phyloP scores from a whole-genome alignment of 2,329 filamentous ascomycete species.

The Thelonectria olida region DNA sequence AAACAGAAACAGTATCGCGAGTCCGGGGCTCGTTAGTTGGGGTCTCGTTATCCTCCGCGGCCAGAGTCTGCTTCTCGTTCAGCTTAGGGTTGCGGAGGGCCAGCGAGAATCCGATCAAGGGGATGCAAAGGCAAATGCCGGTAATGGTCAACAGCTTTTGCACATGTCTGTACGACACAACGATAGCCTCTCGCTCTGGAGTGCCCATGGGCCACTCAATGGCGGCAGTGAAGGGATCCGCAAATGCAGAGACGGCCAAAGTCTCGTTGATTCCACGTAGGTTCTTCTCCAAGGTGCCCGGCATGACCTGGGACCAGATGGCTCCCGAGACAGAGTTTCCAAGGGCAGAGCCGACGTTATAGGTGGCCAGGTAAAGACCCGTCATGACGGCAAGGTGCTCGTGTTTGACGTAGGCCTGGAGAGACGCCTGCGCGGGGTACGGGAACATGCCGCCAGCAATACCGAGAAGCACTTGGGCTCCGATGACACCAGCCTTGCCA shows the following conservation, averaged over 20 bases:
- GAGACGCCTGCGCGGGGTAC: slow-evolving; percentile 57
- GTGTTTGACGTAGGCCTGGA: slow-evolving; percentile 54
- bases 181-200: slow-evolving; percentile 53
- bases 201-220: slow-evolving; percentile 52
- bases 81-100: slow-evolving; percentile 57
- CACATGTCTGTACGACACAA: slow-evolving; percentile 56
- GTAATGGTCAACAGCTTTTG: slow-evolving; percentile 58
- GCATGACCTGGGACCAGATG: slow-evolving; percentile 69
- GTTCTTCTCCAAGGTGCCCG: slow-evolving; percentile 52
- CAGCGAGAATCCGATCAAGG: slow-evolving; percentile 55
- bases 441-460: slow-evolving; percentile 71
- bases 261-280: slow-evolving; percentile 48
- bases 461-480: slow-evolving; percentile 69
- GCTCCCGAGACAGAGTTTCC: slow-evolving; percentile 69
- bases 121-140: slow-evolving; percentile 59
- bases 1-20: too few relatives aligned
- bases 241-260: slow-evolving; percentile 47
- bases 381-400: slow-evolving; percentile 71
- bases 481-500: slow-evolving; percentile 66
- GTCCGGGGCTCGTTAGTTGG: too few relatives aligned
- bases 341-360: slow-evolving; percentile 69
- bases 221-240: slow-evolving; percentile 47
- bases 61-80: slow-evolving; percentile 55
- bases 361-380: slow-evolving; percentile 69
- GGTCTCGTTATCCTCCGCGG: slow-evolving; percentile 41